These are phyloP conservation scores for Aureobasidium melanogenum DNA, from an alignment of 2,329 filamentous ascomycete species.

Conservation along the genomic window DNA sequence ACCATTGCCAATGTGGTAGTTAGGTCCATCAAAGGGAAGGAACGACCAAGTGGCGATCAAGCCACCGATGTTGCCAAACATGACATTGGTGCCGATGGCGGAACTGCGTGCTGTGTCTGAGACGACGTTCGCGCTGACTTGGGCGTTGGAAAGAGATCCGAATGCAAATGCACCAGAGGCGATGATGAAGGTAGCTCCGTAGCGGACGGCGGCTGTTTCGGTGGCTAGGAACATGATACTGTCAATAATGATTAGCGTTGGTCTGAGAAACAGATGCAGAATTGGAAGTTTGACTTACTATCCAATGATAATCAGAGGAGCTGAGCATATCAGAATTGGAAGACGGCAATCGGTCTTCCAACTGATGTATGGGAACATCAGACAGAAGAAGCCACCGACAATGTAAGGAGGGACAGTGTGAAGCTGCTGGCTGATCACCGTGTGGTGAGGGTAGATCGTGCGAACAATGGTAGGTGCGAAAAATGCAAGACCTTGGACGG, in stretches of 20 bases:
- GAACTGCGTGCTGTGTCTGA: constrained; percentile 60
- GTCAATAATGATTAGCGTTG: not conserved
- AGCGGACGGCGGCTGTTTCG: constrained; percentile 44
- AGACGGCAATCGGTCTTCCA: constrained; percentile 53
- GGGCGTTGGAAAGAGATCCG: constrained; percentile 57
- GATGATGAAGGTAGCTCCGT: constrained; percentile 63
- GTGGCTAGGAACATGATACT: constrained; percentile 57
- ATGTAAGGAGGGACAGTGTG: constrained; percentile 63
- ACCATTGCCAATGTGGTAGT: constrained; percentile 64
- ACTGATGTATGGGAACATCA: constrained; percentile 52
- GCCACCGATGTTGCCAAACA: constrained; percentile 64
- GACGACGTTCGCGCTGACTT: constrained; percentile 61
- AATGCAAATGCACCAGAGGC: constrained; percentile 55
- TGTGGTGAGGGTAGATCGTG: constrained; percentile 54
- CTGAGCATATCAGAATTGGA: constrained; percentile 51
- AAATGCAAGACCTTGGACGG: constrained; percentile 61
- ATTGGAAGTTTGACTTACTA: constrained; percentile 30
- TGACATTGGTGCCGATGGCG: constrained; percentile 59
- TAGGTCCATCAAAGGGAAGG: constrained; percentile 52
- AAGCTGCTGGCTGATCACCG: constrained; percentile 56
- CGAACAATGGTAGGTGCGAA: constrained; percentile 62
- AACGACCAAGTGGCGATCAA: constrained; percentile 38
- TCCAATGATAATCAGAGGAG: constrained; percentile 58
- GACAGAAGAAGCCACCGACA: constrained; percentile 58
- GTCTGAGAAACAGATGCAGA: not conserved